Conservation (phyloP, 208 protist species). For the Borovskyia barvae region DNA sequence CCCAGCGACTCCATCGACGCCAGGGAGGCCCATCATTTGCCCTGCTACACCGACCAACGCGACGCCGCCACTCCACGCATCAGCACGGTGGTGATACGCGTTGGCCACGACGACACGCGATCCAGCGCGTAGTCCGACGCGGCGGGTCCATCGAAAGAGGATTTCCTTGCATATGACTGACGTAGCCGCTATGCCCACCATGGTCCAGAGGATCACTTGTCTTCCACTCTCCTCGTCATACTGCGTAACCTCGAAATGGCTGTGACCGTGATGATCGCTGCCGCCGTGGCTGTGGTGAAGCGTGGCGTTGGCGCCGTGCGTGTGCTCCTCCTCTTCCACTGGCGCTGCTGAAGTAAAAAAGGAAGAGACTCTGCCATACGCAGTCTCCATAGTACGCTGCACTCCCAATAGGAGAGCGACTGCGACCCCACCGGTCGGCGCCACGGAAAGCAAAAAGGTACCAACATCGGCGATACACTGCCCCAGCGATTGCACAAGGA, state of each 20-base stretch:
- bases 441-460: conserved; percentile 5
- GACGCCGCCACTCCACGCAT: conserved; percentile 85
- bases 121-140: conserved; percentile 65
- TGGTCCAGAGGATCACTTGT: conserved; percentile 74
- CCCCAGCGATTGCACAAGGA: conserved; percentile 69
- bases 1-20: conserved; percentile 77
- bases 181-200: conserved; percentile 65
- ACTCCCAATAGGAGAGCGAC: conserved; percentile 5
- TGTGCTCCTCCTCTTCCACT: not conserved
- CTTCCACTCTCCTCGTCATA: conserved; percentile 45
- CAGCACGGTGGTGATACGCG: conserved; percentile 87
- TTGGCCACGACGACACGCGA: conserved; percentile 88
- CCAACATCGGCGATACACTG: conserved; percentile 37
- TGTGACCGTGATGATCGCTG: conserved; percentile 57
- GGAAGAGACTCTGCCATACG: not conserved
- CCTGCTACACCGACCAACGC: conserved; percentile 78
- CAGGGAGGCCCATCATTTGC: conserved; percentile 64
- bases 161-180: conserved; percentile 80
- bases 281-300: conserved; percentile 26
- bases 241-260: conserved; percentile 71
- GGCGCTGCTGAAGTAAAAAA: not conserved
- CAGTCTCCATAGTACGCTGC: not conserved
- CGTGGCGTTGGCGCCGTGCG: conserved; percentile 19
- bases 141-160: conserved; percentile 78
- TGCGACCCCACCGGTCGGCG: conserved; percentile 8